phyloP scores from a whole-genome alignment of 2,329 filamentous ascomycete species.

The Phyllosticta citrichinensis region DNA sequence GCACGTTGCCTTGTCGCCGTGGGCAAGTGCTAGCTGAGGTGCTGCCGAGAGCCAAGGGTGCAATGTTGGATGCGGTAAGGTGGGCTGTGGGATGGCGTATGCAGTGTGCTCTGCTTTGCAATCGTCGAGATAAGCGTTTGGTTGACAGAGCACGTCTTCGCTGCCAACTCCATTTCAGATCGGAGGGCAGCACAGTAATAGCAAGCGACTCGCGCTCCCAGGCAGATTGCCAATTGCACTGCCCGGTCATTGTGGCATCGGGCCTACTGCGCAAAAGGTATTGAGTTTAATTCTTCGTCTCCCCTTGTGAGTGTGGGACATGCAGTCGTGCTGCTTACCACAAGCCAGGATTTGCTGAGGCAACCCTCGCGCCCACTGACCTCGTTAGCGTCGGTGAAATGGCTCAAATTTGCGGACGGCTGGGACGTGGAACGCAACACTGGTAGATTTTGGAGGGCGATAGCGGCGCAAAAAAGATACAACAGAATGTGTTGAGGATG shows the following conservation, averaged over 20 bases:
- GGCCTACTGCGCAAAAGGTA: neutral
- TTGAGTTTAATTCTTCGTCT: neutral
- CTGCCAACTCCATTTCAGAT: neutral
- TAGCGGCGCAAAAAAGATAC: neutral
- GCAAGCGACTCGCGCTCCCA: neutral
- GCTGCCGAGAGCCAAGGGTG: neutral
- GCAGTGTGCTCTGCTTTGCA: neutral
- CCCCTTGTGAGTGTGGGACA: neutral
- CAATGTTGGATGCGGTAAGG: neutral
- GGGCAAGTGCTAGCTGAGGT: neutral
- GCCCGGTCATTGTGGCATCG: neutral
- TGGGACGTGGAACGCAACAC: neutral
- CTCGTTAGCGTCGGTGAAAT: neutral
- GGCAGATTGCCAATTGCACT: neutral
- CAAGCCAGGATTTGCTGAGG: neutral
- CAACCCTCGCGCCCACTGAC: neutral
- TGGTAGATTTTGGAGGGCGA: neutral
- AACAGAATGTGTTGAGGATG: neutral
- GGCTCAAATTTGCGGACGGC: neutral
- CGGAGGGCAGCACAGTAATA: neutral
- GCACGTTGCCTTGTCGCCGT: neutral
- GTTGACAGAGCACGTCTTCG: neutral
- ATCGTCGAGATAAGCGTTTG: neutral
- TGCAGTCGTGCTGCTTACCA: neutral
- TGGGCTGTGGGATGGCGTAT: neutral